Evolutionary conservation across 805 yeast species (phyloP), one percentile per base, ranked within the genome.

Genomic region (Metschnikowia lunata): DNA sequence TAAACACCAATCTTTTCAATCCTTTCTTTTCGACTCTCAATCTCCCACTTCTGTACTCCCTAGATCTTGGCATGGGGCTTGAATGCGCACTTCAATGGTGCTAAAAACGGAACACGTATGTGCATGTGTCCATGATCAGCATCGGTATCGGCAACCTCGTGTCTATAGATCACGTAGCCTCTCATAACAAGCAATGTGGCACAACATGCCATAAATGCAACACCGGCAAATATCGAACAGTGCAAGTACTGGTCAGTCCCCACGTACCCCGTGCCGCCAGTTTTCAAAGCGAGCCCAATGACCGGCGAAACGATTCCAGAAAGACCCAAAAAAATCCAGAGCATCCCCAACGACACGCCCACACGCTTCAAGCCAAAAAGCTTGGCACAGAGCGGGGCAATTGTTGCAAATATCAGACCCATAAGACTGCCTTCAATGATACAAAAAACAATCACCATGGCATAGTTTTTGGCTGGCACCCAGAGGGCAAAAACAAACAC

Each of bases 391-490:
- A 79, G 64, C 3, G 85, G 71, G 0, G 82, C 75, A 47, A 74
- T 51, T 3, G 79, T 72, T 4, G 81, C 75, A 76, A 80, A 82
- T 35, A 81, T 64, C 9, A 79, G 66, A 2, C 88, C 88, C 83
- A 82, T 81, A 29, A 76, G 41, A 0, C 71, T 63, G 31, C 88
- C 88, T 51, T 64, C 69, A 6, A 81, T 48, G 12, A 81, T 29
- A 1, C 79, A 78, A 55, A 80, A 76, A 0, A 64, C 72, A 6
- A 80, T 54, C 1, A 80, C 76, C 1, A 83, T 77, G 1, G 83
- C 82, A 46, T 62, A 72, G 52, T 78, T 80, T 45, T 77, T 64
- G 12, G 80, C 75, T 1, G 62, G 62, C 39, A 59, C 54, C 62
- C 72, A 67, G 63, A 68, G 64, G 0, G 67, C 72, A 34, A 67